phyloP scores from a whole-genome alignment of 768 basidiomycete species.

The Mycena chlorophos region DNA sequence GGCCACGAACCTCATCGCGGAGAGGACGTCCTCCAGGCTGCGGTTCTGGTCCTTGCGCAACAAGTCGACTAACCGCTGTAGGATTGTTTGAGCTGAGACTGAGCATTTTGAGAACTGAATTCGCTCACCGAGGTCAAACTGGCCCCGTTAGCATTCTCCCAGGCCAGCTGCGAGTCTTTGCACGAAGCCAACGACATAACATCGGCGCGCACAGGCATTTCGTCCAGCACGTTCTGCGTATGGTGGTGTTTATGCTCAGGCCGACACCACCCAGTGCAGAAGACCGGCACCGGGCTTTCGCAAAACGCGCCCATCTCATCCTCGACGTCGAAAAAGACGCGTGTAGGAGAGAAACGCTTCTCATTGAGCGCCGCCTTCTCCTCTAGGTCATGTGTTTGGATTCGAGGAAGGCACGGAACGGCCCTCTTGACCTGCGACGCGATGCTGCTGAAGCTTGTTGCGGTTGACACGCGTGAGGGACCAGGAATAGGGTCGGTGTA shows the following conservation, averaged over 20 bases:
- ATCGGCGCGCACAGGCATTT: slow-evolving; percentile 13
- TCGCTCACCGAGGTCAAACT: slow-evolving; percentile 23
- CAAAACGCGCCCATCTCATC: not conserved
- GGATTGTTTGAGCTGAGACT: not conserved
- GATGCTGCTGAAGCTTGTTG: not conserved
- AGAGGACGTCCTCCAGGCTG: not conserved
- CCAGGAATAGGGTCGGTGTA: too few relatives aligned
- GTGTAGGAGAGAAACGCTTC: not conserved
- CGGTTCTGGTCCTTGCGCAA: not conserved
- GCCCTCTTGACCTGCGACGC: not conserved
- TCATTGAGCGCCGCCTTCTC: not conserved
- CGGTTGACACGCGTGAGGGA: not conserved
- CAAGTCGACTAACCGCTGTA: not conserved
- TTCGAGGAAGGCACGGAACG: not conserved
- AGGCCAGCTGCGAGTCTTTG: slow-evolving; percentile 21
- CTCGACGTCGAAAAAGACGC: not conserved
- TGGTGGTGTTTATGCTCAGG: not conserved
- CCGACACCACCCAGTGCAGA: slow-evolving; percentile 16
- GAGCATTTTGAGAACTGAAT: not conserved
- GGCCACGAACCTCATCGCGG: not conserved
- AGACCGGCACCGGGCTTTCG: slow-evolving; percentile 9
- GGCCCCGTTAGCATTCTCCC: slow-evolving; percentile 12
- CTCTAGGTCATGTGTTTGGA: not conserved
- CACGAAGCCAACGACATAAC: slow-evolving; percentile 23
- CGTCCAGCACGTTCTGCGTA: not conserved